These are phyloP conservation scores for Circinella umbellata DNA, from an alignment of 371 early-diverging fungal genomes.

Conservation along the genomic window DNA sequence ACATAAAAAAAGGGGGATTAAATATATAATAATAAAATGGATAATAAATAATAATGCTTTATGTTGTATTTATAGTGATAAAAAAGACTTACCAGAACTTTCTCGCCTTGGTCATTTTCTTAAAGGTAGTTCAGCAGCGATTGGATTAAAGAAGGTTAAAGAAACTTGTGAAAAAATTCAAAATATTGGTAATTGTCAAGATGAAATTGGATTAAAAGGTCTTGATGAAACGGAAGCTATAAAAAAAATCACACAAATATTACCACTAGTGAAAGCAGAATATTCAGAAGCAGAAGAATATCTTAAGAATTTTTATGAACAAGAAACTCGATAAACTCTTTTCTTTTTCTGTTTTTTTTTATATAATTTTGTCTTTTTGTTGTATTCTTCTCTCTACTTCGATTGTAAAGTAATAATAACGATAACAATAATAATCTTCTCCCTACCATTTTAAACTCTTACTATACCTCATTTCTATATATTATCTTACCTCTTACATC, in stretches of 20 bases:
- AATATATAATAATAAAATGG: no score
- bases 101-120: slow-evolving; percentile 89
- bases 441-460: no score
- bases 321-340: slow-evolving; percentile 39
- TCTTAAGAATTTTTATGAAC: slow-evolving; percentile 75
- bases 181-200: slow-evolving; percentile 79
- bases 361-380: no score
- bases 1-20: neutral
- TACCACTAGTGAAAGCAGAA: slow-evolving; percentile 70
- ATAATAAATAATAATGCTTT: neutral
- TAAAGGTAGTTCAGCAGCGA: slow-evolving; percentile 90
- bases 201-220: slow-evolving; percentile 58
- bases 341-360: neutral
- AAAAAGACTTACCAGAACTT: slow-evolving; percentile 70
- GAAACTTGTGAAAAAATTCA: slow-evolving; percentile 88
- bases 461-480: neutral
- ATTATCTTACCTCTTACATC: no score
- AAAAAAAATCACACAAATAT: slow-evolving; percentile 58
- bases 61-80: slow-evolving; percentile 44
- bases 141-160: slow-evolving; percentile 85
- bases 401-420: neutral
- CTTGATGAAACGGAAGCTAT: slow-evolving; percentile 70
- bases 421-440: no score
- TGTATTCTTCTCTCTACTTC: no score
- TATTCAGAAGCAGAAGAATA: slow-evolving; percentile 79